A percentile compares a stretch with the other conserved stretches of the same genome.
Evolutionary conservation across 192 early-diverging fungal species (phyloP).

Genomic region (Backusella morwellensis): DNA sequence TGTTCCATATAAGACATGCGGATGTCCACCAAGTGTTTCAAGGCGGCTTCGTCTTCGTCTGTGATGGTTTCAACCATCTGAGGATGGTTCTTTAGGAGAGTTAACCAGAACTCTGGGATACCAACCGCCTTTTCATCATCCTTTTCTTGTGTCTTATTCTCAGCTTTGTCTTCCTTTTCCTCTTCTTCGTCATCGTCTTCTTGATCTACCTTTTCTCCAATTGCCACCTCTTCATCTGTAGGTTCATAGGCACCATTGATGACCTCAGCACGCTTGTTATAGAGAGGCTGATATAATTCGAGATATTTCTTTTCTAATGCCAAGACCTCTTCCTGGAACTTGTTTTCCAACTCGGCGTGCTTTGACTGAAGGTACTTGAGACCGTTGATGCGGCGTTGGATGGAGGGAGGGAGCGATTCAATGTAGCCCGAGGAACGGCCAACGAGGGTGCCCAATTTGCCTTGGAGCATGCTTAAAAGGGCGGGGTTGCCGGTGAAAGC

Average conservation of each 20-base stretch:
- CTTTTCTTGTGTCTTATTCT: constrained; percentile 38
- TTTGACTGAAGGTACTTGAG: constrained; percentile 88
- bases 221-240: constrained; percentile 77
- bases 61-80: constrained; percentile 84
- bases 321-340: constrained; percentile 93
- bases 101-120: constrained; percentile 97
- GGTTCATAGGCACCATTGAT: constrained; percentile 85
- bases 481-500: constrained; percentile 56
- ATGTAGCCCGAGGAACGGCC: constrained; percentile 54
- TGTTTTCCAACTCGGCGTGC: constrained; percentile 78
- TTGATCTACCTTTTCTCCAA: constrained; percentile 51
- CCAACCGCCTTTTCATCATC: constrained; percentile 55
- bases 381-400: constrained; percentile 83
- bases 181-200: constrained; percentile 39
- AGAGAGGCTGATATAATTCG: constrained; percentile 82
- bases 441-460: constrained; percentile 75
- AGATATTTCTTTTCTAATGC: constrained; percentile 97
- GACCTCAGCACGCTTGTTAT: constrained; percentile 81
- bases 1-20: constrained; percentile 80
- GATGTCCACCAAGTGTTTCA: constrained; percentile 91
- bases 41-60: constrained; percentile 83
- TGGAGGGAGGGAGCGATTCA: constrained; percentile 58
- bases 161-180: constrained; percentile 37
- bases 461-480: constrained; percentile 73
- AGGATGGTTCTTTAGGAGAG: constrained; percentile 83